Evolutionary conservation across 2,329 filamentous ascomycete species (phyloP).

Genomic region (Penicillium sp.): DNA sequence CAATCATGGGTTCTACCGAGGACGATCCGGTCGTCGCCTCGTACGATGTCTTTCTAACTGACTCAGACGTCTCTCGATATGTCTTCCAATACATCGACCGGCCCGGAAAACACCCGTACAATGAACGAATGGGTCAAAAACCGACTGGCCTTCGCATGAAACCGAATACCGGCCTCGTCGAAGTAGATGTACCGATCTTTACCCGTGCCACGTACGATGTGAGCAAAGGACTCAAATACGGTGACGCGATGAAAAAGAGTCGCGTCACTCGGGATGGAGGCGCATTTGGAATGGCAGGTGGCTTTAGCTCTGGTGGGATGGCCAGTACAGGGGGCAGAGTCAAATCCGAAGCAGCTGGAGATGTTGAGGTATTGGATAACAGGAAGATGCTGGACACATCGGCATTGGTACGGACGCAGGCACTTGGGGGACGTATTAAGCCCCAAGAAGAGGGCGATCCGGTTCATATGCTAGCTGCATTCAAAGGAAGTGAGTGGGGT

Average conservation of each 20-base stretch:
- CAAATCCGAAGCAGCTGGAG: slow-evolving; percentile 26
- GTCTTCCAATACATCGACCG: slow-evolving; percentile 85
- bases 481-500: slow-evolving; percentile 70
- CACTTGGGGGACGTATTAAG: slow-evolving; percentile 79
- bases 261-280: slow-evolving; percentile 62
- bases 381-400: slow-evolving; percentile 43
- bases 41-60: slow-evolving; percentile 88
- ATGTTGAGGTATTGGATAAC: slow-evolving; percentile 40
- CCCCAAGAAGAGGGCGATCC: slow-evolving; percentile 71
- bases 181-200: slow-evolving; percentile 87
- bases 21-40: slow-evolving; percentile 70
- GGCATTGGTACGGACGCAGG: slow-evolving; percentile 73
- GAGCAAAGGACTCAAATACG: slow-evolving; percentile 80
- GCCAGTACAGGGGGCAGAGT: slow-evolving; percentile 33
- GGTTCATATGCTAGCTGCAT: slow-evolving; percentile 88
- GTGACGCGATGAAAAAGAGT: slow-evolving; percentile 69
- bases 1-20: slow-evolving; percentile 34
- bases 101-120: slow-evolving; percentile 65
- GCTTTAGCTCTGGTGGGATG: slow-evolving; percentile 67
- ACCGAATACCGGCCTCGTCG: slow-evolving; percentile 77
- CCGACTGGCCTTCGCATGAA: slow-evolving; percentile 83
- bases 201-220: slow-evolving; percentile 77
- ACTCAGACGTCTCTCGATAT: slow-evolving; percentile 70
- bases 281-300: slow-evolving; percentile 71
- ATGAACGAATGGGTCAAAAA: slow-evolving; percentile 56